Conservation (phyloP, 805 yeast species). For the Candida taoyuanica region DNA sequence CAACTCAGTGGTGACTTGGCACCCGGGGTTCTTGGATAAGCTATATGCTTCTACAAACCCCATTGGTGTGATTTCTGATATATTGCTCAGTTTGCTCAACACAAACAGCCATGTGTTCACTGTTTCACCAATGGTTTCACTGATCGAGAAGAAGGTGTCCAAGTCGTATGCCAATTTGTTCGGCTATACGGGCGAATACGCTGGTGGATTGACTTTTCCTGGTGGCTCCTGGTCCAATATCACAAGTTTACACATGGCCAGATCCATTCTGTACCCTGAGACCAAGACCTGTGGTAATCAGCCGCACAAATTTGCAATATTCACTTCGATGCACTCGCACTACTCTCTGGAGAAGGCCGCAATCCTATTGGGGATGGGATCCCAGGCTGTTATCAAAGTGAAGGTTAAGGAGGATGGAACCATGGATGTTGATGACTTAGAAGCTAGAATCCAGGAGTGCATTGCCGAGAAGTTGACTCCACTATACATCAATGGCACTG, state of each 20-base stretch:
- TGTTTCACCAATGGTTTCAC: slow-evolving; percentile 75
- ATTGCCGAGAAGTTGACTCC: slow-evolving; percentile 59
- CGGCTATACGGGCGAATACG: slow-evolving; percentile 46
- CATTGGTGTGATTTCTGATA: slow-evolving; percentile 71
- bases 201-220: slow-evolving; percentile 82
- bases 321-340: slow-evolving; percentile 68
- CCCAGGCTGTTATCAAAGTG: slow-evolving; percentile 57
- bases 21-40: slow-evolving; percentile 80
- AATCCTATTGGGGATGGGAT: slow-evolving; percentile 68
- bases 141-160: slow-evolving; percentile 66
- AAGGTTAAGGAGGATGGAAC: slow-evolving; percentile 51
- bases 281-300: slow-evolving; percentile 60
- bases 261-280: slow-evolving; percentile 61
- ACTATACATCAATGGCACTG: slow-evolving; percentile 73
- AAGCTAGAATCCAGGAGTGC: slow-evolving; percentile 39
- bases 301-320: slow-evolving; percentile 56
- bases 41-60: slow-evolving; percentile 84
- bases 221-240: slow-evolving; percentile 89
- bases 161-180: slow-evolving; percentile 64
- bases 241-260: slow-evolving; percentile 73
- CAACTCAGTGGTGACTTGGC: slow-evolving; percentile 81
- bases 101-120: slow-evolving; percentile 85
- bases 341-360: slow-evolving; percentile 82
- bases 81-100: slow-evolving; percentile 62
- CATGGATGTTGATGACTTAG: slow-evolving; percentile 48